A percentile compares a stretch with the other conserved stretches of the same genome.
Evolutionary conservation across 768 basidiomycete species (phyloP).

Genomic region (Lentinus tigrinus): DNA sequence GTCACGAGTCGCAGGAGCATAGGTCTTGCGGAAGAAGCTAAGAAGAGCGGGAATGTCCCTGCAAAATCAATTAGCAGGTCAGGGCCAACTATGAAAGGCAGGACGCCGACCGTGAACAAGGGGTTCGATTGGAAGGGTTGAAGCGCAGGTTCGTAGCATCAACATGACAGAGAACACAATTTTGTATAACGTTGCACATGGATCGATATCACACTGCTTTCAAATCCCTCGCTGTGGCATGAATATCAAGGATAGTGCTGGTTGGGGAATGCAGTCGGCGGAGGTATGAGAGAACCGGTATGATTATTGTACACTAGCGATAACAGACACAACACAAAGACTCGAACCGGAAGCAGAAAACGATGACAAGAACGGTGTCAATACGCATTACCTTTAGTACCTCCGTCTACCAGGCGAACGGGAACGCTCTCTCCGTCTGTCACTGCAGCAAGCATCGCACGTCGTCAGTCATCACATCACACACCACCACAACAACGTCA

Average conservation of each 20-base stretch:
- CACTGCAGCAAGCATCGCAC: slow-evolving; percentile 16
- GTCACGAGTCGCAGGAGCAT: not conserved
- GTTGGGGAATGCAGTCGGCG: no score
- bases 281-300: not conserved
- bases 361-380: not conserved
- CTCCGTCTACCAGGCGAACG: slow-evolving; percentile 30
- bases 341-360: not conserved
- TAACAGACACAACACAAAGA: slow-evolving; percentile 2
- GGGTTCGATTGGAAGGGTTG: slow-evolving; percentile 16
- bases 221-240: no score
- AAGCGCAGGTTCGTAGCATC: not conserved
- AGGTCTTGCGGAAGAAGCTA: not conserved
- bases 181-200: not conserved
- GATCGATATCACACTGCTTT: not conserved
- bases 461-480: slow-evolving; percentile 1
- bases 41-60: not conserved
- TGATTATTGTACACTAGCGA: slow-evolving; percentile 15
- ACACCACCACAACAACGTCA: slow-evolving; percentile 4
- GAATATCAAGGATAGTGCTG: no score
- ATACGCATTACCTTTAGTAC: slow-evolving; percentile 18
- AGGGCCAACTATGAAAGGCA: not conserved
- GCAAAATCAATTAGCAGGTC: not conserved
- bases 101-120: not conserved
- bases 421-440: slow-evolving; percentile 30
- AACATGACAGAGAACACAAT: not conserved